A percentile compares a stretch with the other conserved stretches of the same genome.
phyloP scores from a whole-genome alignment of 2,329 filamentous ascomycete genomes.

The Exophiala oligosperma region DNA sequence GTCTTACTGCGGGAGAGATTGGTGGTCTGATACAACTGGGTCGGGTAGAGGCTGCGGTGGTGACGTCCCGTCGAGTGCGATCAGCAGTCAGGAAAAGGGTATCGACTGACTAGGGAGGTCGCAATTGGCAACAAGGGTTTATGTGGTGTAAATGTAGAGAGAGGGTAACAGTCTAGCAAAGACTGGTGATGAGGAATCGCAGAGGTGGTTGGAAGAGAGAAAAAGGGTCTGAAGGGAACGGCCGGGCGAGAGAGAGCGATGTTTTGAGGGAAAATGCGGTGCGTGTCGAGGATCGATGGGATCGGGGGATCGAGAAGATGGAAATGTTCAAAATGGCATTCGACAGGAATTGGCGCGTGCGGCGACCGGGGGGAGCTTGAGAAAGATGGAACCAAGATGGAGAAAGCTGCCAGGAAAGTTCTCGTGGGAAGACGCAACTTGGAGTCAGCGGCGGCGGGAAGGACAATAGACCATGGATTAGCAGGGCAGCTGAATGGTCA shows the following conservation, averaged over 20 bases:
- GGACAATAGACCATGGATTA: neutral
- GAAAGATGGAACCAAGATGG: neutral
- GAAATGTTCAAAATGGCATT: slow-evolving; percentile 27
- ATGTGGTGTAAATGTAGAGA: neutral
- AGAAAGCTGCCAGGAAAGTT: neutral
- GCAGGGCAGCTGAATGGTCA: neutral
- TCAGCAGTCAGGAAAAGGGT: too few relatives aligned
- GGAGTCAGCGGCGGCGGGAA: slow-evolving; percentile 1
- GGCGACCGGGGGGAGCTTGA: slow-evolving; percentile 4
- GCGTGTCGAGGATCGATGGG: slow-evolving; percentile 13
- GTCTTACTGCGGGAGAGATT: too few relatives aligned
- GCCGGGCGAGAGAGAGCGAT: slow-evolving; percentile 1
- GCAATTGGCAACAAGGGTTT: too few relatives aligned
- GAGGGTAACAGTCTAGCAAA: neutral
- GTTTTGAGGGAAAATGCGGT: slow-evolving; percentile 5
- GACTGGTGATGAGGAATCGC: neutral
- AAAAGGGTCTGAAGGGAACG: slow-evolving; percentile 15
- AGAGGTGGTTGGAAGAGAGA: slow-evolving; percentile 3
- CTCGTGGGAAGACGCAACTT: neutral
- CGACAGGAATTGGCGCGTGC: slow-evolving; percentile 1
- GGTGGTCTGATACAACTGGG: too few relatives aligned
- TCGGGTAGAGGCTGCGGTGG: too few relatives aligned
- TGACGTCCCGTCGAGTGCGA: too few relatives aligned
- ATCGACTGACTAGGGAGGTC: too few relatives aligned
- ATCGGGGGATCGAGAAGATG: slow-evolving; percentile 8